Evolutionary conservation across 225 moss, liverwort and hornwort species (phyloP).

Genomic region (Pseudisothecium myosuroides): DNA sequence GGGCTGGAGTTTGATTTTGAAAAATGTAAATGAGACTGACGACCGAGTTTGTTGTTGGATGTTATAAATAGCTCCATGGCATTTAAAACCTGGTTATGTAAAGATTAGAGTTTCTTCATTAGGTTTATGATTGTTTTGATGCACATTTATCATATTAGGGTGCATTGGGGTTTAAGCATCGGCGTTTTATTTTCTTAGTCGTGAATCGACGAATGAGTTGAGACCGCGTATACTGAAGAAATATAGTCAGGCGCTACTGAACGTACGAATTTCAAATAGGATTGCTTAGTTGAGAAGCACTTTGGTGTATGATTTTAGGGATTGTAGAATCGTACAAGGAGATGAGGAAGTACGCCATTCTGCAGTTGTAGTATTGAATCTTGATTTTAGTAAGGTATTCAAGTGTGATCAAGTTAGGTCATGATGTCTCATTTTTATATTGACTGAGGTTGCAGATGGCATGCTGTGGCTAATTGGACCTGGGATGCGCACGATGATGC

Average conservation of each 20-base stretch:
- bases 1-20: background rate
- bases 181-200: background rate
- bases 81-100: background rate
- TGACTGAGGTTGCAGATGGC: slow-evolving; percentile 54
- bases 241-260: background rate
- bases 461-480: slow-evolving; percentile 89
- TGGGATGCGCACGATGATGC: slow-evolving; percentile 97
- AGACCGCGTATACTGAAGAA: background rate
- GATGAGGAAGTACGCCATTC: background rate
- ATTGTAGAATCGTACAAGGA: background rate
- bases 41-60: background rate
- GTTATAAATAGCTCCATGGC: background rate
- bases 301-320: background rate
- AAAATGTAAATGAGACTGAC: background rate
- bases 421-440: background rate
- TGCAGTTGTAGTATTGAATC: background rate
- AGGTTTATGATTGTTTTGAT: background rate
- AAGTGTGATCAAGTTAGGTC: background rate
- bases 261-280: background rate
- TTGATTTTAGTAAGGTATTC: background rate
- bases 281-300: background rate
- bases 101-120: background rate
- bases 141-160: background rate
- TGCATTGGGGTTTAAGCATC: background rate
- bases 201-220: background rate